Percentiles rank a stretch among this genome's conserved stretches.
Conservation (phyloP, 208 protist species). For the Crithidia mellificae region DNA sequence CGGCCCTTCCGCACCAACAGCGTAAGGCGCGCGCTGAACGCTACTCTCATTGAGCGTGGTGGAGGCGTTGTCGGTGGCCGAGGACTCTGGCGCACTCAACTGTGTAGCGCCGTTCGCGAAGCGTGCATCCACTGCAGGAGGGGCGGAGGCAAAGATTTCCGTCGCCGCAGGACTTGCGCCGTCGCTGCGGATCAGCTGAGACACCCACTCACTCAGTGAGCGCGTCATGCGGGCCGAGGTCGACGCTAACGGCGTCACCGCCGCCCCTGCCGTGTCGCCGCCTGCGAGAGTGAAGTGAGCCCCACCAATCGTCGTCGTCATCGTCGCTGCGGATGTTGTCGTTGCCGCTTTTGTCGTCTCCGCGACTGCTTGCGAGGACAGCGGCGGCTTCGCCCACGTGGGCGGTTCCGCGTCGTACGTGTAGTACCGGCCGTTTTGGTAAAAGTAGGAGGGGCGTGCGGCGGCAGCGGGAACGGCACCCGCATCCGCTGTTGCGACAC, state of each 20-base stretch:
- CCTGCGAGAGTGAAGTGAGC: not conserved
- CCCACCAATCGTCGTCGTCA: not conserved
- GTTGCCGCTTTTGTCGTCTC: not conserved
- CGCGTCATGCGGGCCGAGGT: not conserved
- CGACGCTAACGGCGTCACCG: not conserved
- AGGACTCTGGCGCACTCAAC: no score
- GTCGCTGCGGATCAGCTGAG: not conserved
- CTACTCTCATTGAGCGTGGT: not conserved
- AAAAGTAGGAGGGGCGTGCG: conserved; percentile 23
- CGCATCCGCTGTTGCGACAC: not conserved
- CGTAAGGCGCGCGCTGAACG: no score
- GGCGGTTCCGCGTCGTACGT: conserved; percentile 25
- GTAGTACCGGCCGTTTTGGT: conserved; percentile 44
- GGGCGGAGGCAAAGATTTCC: no score
- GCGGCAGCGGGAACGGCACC: not conserved
- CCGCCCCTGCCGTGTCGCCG: not conserved
- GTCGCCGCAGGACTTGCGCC: no score
- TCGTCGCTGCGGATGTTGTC: not conserved
- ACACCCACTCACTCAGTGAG: conserved; percentile 13
- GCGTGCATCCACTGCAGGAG: no score
- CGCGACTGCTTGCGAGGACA: not conserved
- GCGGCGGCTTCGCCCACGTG: conserved; percentile 2
- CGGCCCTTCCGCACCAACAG: not conserved
- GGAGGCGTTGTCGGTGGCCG: not conserved
- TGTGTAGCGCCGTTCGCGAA: no score